Evolutionary conservation across 2,329 filamentous ascomycete species (phyloP).

Genomic region (Neoarthrinium moseri): DNA sequence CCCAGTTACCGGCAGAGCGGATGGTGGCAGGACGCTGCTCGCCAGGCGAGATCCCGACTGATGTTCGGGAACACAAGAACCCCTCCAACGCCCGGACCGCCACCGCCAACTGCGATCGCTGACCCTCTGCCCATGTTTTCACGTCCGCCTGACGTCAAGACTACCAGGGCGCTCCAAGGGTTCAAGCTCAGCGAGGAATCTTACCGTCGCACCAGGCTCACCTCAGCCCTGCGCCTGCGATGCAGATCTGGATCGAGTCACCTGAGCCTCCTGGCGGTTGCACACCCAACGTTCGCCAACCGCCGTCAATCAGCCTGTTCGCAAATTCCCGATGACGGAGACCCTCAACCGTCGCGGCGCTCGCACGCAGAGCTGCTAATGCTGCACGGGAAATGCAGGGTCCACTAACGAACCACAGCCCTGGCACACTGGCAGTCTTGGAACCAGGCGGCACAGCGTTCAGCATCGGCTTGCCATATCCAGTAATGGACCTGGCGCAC

Average conservation of each 20-base stretch:
- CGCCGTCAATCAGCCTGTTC: neutral
- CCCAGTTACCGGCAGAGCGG: no score
- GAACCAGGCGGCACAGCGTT: no score
- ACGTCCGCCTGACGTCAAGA: conserved; percentile 1
- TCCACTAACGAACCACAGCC: conserved; percentile 1
- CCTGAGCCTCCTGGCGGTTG: no score
- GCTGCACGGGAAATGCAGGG: neutral
- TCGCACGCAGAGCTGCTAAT: neutral
- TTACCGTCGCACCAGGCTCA: neutral
- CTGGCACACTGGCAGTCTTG: neutral
- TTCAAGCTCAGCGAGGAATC: neutral
- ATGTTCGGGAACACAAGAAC: no score
- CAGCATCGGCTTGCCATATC: conserved; percentile 1
- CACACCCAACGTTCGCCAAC: neutral
- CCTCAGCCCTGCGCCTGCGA: neutral
- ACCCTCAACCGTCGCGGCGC: neutral
- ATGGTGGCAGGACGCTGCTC: no score
- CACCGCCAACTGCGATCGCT: no score
- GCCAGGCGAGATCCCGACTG: no score
- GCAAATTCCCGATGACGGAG: conserved; percentile 4
- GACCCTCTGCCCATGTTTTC: no score
- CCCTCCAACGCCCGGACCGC: no score
- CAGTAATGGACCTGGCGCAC: neutral
- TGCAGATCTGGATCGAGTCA: no score
- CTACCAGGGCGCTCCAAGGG: neutral